These are phyloP conservation scores for Lipomyces orientalis DNA, from an alignment of 805 yeast species.

Conservation along the genomic window DNA sequence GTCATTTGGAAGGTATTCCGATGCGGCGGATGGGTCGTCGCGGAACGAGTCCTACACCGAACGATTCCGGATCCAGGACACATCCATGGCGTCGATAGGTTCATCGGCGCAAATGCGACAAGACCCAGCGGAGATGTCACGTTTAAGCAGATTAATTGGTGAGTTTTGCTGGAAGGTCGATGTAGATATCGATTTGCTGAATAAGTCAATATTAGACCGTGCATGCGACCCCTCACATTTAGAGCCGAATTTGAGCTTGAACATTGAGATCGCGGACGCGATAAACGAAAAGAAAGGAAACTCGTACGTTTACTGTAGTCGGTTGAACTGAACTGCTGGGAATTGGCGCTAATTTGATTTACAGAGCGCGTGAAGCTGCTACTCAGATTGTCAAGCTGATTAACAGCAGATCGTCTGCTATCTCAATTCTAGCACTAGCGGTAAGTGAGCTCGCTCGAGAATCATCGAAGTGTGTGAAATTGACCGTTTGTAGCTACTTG, in stretches of 20 bases:
- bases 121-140: constrained; percentile 36
- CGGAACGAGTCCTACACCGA: constrained; percentile 43
- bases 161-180: constrained; percentile 38
- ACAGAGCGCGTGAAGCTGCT: constrained; percentile 85
- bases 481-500: constrained; percentile 55
- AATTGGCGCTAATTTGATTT: neutral
- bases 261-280: constrained; percentile 90
- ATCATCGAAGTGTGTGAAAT: neutral
- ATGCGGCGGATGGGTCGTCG: constrained; percentile 23
- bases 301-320: constrained; percentile 44
- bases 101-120: constrained; percentile 11
- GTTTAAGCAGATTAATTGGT: constrained; percentile 42
- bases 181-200: constrained; percentile 8
- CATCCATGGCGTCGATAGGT: constrained; percentile 9
- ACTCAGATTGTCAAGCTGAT: constrained; percentile 80
- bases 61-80: constrained; percentile 42
- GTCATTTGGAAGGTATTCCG: constrained; percentile 33
- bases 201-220: constrained; percentile 53
- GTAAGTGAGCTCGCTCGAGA: constrained; percentile 44
- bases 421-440: constrained; percentile 80
- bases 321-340: neutral
- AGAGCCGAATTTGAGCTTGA: constrained; percentile 88
- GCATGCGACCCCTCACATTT: constrained; percentile 82
- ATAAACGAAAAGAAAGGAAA: constrained; percentile 91
- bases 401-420: constrained; percentile 82